Base-by-base conservation (phyloP, 345 rosid genomes). In the Zanthoxylum bungeanum region DNA sequence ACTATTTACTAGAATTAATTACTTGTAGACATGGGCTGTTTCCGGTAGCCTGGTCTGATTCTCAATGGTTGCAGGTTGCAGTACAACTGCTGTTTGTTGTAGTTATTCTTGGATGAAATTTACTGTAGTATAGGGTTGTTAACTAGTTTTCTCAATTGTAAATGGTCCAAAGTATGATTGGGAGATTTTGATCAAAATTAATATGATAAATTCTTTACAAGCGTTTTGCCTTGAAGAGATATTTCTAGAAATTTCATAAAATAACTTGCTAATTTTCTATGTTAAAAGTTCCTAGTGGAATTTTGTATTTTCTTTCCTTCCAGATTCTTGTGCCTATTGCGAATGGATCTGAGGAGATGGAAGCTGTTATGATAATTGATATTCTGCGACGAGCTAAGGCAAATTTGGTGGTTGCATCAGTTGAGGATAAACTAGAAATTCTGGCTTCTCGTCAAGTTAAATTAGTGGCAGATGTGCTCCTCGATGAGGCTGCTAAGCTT, bases 251-350 rank as follows among this genome's bases (percentile, higher is more conserved):
- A n/a, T n/a, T n/a, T n/a, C n/a, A n/a, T n/a, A n/a, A n/a, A n/a
- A n/a, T n/a, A n/a, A 9, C 28, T 22, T 17, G 24, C 37, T 22
- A 14, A 19, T 64, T 44, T 65, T 31, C 49, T 33, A 56, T 60
- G 63, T 22, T 5, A 34, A 64, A 56, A 60, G 3, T 57, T n/a
- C 57, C 34, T 17, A 22, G 16, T 65, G 46, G 69, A 11, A 42
- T 66, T 28, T 7, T 51, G 9, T 31, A 46, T 24, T 63, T 73
- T 58, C 36, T 69, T 28, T 39, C 28, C 39, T 66, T 77, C 68
- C 81, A 94, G 98, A 85, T 94, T 78, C 98, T 94, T 79, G 93
- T 94, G 49, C 98, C 99, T 19, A 81, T 92, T 76, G 97, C 91
- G 6, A 71, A 87, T 80, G 98, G 97, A 47, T 78, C 97, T 6